Base-by-base conservation (phyloP, 1,284 basidiomycete species). In the Agaricales sp. region DNA sequence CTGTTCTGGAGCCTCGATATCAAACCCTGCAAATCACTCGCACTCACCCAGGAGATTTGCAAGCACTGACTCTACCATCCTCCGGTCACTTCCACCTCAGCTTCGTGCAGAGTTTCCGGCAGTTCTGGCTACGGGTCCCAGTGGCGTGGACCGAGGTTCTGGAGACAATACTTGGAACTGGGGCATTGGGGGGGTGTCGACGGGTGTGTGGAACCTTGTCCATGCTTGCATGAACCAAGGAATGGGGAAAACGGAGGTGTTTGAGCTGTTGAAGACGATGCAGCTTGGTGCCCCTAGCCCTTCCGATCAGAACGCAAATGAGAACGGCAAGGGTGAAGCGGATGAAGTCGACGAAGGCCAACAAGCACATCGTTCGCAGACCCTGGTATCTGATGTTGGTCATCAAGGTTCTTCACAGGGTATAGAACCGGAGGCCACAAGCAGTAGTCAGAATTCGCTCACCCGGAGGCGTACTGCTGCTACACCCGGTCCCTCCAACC, bases 41-140 rank as follows among this genome's bases (percentile, higher is more conserved):
- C 20, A 21, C 12, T 8, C 6, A 11, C 13, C 21, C 12, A 22
- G 23, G 21, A 22, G 21, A 24, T 45, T 45, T 21, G 21, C 20
- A 21, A 45, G 44, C 21, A 45, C 44, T 6, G 24, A 45, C 18
- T n/a, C 44, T 23, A 24, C 20, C 4, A 45, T 45, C 8, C 44
- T 45, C 18, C 12, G 23, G 18, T 22, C 12, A 8, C 22, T 45
- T 4, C 44, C 44, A 13, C 11, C 20, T 24, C 8, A 8, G 8
- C 18, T 45, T 4, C 44, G 44, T 23, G 20, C 44, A 6, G 44
- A 45, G 20, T 45, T 45, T 6, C 44, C 44, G 20, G 44, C 44
- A 18, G 21, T 21, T 4, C 24, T 45, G 18, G 12, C 23, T 24
- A 16, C 39, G 18, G 39, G 16, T 16, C 44, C 18, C 14, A 14